A percentile compares a stretch with the other conserved stretches of the same genome.
These are phyloP conservation scores for Hypoxylon sp. DNA, from an alignment of 2,329 filamentous ascomycete genomes.

Conservation along the genomic window DNA sequence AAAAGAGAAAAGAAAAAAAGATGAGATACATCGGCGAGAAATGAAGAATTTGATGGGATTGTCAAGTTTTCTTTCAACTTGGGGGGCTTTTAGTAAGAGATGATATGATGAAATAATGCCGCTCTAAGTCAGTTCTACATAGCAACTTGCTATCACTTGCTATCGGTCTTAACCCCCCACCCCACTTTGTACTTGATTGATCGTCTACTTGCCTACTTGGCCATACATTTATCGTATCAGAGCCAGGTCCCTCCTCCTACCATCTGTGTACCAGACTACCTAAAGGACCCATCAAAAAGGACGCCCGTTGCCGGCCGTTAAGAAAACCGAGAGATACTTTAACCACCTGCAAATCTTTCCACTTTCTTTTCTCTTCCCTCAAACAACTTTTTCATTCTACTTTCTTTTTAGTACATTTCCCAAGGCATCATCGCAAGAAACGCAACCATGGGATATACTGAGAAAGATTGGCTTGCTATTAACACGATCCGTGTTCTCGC, in stretches of 20 bases:
- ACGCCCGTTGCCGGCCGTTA: conserved; percentile 36
- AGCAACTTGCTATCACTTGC: conserved; percentile 16
- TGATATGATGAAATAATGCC: conserved; percentile 43
- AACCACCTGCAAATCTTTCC: conserved; percentile 51
- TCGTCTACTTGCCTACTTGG: conserved; percentile 17
- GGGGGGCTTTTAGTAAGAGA: conserved; percentile 37
- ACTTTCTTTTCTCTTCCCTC: conserved; percentile 41
- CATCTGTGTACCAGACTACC: conserved; percentile 5
- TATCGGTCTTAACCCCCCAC: conserved; percentile 16
- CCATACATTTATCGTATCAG: conserved; percentile 38
- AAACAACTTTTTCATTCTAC: conserved; percentile 37
- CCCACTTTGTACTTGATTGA: conserved; percentile 29
- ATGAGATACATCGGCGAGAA: conserved; percentile 5
- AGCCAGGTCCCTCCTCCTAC: conserved; percentile 9
- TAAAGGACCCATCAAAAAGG: conserved; percentile 35
- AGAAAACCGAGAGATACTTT: conserved; percentile 42
- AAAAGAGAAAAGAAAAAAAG: conserved; percentile 14
- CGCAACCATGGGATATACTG: conserved; percentile 86
- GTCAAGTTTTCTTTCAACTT: conserved; percentile 22
- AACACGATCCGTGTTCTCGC: conserved; percentile 98
- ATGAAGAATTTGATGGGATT: conserved; percentile 10
- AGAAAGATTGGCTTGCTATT: conserved; percentile 90
- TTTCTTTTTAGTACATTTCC: conserved; percentile 43
- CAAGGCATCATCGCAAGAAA: conserved; percentile 48
- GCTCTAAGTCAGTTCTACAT: conserved; percentile 15